Percentiles rank a stretch among this genome's conserved stretches.
These are phyloP conservation scores for Dioscorea cayenensis DNA, from an alignment of 116 monocot species.

Conservation along the genomic window DNA sequence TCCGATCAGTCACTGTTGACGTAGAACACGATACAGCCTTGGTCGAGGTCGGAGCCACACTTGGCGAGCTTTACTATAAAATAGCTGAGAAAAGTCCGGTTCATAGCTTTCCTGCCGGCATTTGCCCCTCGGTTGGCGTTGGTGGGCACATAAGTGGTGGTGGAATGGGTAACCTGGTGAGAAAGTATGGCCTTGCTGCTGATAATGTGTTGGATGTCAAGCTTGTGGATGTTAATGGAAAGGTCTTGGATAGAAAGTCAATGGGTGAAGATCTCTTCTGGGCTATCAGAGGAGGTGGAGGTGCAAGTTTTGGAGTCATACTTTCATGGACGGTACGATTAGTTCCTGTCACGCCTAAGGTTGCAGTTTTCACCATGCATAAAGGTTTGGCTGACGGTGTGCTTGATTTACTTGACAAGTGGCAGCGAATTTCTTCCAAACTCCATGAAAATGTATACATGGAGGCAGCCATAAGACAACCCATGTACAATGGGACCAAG, in stretches of 20 bases:
- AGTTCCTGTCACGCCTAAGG: not conserved
- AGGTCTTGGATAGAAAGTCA: not conserved
- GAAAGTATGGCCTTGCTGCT: too few relatives aligned
- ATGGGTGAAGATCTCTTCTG: slow-evolving; percentile 8
- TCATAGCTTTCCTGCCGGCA: too few relatives aligned
- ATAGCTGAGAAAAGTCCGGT: too few relatives aligned
- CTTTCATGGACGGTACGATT: not conserved
- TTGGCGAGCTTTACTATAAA: too few relatives aligned
- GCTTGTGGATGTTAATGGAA: not conserved
- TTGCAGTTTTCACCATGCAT: slow-evolving; percentile 5
- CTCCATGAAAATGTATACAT: slow-evolving; percentile 2
- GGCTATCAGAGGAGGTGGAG: slow-evolving; percentile 12
- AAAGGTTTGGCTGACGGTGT: not conserved
- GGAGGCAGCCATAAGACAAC: not conserved
- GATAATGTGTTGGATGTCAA: too few relatives aligned
- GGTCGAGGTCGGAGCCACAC: too few relatives aligned
- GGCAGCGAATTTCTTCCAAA: slow-evolving; percentile 2
- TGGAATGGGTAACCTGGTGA: too few relatives aligned
- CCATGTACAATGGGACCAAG: not conserved
- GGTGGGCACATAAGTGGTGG: too few relatives aligned
- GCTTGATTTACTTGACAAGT: not conserved
- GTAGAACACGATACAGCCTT: too few relatives aligned
- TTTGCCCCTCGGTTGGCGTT: too few relatives aligned
- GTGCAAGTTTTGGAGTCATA: slow-evolving; percentile 9
- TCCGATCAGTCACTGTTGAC: too few relatives aligned